These are phyloP conservation scores for Saccharomycopsis hybrid DNA, from an alignment of 1,139 yeast genomes.

Conservation along the genomic window DNA sequence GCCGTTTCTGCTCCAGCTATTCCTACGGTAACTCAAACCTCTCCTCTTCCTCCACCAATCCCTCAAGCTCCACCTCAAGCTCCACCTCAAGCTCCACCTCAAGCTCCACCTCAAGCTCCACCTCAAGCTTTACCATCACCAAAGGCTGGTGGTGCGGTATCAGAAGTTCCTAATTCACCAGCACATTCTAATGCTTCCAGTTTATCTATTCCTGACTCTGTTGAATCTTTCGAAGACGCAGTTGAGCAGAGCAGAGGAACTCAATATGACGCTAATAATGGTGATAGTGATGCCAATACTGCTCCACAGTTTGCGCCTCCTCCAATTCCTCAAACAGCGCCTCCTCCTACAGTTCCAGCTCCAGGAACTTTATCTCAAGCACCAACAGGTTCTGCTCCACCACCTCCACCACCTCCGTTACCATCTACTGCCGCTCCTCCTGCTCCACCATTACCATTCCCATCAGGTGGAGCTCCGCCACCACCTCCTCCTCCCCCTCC, in stretches of 20 bases:
- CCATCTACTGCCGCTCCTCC: slow-evolving; percentile 24
- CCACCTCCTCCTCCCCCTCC: slow-evolving; percentile 10
- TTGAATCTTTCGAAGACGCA: slow-evolving; percentile 29
- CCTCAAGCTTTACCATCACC: background rate
- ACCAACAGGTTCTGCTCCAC: too few relatives aligned
- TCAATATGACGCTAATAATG: too few relatives aligned
- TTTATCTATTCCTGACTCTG: slow-evolving; percentile 32
- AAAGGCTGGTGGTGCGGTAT: too few relatives aligned
- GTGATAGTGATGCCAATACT: too few relatives aligned
- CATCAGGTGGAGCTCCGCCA: slow-evolving; percentile 19
- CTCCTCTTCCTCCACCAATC: slow-evolving; percentile 22
- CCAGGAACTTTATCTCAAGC: too few relatives aligned
- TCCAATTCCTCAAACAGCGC: slow-evolving; percentile 29
- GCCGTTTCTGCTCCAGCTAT: slow-evolving; percentile 26
- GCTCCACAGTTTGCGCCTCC: too few relatives aligned
- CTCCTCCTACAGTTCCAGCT: slow-evolving; percentile 28
- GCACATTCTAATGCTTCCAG: slow-evolving; percentile 27
- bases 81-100: slow-evolving; percentile 24
- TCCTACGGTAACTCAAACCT: slow-evolving; percentile 25
- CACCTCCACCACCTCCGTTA: slow-evolving; percentile 26
- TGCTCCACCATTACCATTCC: slow-evolving; percentile 21
- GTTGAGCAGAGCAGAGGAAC: too few relatives aligned
- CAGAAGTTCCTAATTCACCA: slow-evolving; percentile 13
- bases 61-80: slow-evolving; percentile 25
- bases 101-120: background rate